Conservation (phyloP, 768 basidiomycete genomes). For the Suillus discolor region DNA sequence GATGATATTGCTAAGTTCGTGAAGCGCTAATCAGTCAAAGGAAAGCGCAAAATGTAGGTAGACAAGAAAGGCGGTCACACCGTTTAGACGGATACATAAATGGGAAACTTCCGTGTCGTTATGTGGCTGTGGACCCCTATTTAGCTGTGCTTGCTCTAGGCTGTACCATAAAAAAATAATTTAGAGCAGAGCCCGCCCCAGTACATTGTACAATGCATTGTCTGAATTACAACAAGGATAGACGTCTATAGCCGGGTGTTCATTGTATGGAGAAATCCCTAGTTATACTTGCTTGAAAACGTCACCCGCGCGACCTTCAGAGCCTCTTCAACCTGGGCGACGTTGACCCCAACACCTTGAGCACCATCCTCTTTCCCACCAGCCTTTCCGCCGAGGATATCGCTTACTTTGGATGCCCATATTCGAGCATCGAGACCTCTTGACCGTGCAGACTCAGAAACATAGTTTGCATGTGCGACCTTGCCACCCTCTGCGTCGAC, state of each 20-base stretch:
- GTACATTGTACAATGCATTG: not conserved
- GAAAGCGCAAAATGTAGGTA: not conserved
- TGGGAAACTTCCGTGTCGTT: not conserved
- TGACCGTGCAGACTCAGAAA: constrained; percentile 63
- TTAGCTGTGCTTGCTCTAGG: constrained; percentile 4
- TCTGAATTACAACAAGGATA: not conserved
- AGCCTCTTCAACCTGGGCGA: constrained; percentile 67
- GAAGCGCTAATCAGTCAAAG: not conserved
- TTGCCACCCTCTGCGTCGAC: constrained; percentile 68
- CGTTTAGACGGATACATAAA: not conserved
- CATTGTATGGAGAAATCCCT: not conserved
- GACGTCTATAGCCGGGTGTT: not conserved
- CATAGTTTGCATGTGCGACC: constrained; percentile 86
- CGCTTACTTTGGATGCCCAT: constrained; percentile 84
- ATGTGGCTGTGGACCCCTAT: not conserved
- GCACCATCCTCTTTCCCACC: constrained; percentile 94
- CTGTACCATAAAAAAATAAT: constrained; percentile 1
- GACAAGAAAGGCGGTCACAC: not conserved
- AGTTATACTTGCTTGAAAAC: constrained; percentile 28
- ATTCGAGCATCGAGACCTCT: constrained; percentile 78
- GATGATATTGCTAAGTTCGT: not conserved
- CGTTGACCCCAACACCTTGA: constrained; percentile 82
- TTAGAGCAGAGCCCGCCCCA: not conserved
- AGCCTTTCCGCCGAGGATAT: constrained; percentile 90
- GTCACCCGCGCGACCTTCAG: constrained; percentile 54